Evolutionary conservation across 192 early-diverging fungal genomes (phyloP), one percentile per base, ranked within the genome.

Genomic region (Dissophora globulifera): DNA sequence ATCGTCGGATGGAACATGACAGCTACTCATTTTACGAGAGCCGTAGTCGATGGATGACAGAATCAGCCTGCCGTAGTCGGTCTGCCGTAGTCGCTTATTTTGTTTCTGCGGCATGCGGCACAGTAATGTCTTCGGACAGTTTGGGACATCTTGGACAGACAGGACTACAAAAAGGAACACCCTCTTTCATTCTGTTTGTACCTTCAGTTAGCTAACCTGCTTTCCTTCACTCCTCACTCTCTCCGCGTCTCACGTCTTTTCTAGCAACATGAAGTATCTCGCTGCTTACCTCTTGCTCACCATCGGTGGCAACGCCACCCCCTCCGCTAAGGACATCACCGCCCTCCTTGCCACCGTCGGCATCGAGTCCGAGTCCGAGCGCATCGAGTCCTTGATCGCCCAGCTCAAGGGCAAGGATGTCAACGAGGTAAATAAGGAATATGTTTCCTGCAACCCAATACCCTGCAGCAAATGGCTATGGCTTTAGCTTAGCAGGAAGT

Each of bases 221-320:
- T 56, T 55, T 55, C 27, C 56, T 38, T 35, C 6, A 41, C 33
- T 51, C 47, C 29, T 49, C 32, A 35, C 15, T 50, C 29, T 29
- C 17, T 47, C 30, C 15, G 41, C 35, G 13, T 38, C 35, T 38
- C 35, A 6, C 13, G 35, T 38, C 13, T 38, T 15, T 48, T 60
- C 19, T 41, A 41, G 15, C 45, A 23, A 4, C 49, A 98, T 97
- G 97, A 97, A 97, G 91, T 93, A 95, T 86, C 86, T 99, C 78
- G 96, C 94, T 80, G 96, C 97, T 82, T 99, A 97, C 91, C 88
- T 99, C 74, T 92, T 99, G 76, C 91, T 95, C 81, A 85, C 85
- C 78, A 86, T 92, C 82, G 95, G 89, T 85, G 94, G 95, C 78
- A 93, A 94, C 79, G 86, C 85, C 53, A 45, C 72, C 58, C 94